Base-by-base conservation (phyloP, 2,329 filamentous ascomycete genomes). In the Scleromitrula shiraiana region DNA sequence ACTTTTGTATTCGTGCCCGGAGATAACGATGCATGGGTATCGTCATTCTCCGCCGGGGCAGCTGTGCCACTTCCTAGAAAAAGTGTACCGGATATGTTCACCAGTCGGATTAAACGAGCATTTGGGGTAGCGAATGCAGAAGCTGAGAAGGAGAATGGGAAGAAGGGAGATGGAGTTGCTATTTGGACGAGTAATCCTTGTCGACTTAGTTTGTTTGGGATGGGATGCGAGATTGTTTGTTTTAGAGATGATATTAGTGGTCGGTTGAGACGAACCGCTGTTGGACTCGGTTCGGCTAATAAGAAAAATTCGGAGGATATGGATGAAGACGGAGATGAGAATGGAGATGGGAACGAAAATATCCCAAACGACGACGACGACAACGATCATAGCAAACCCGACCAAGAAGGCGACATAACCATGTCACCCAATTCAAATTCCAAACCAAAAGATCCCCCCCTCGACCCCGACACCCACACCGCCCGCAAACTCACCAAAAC, bases 21-120 rank as follows among this genome's bases (percentile, higher is more conserved):
- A 24, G 91, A 97, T 67, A 95, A 96, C 64, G 93, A 98, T 64
- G 90, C 88, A n/a, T 98, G 93, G 93, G 80, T 84, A 5, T 95
- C 88, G 0, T 78, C 89, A 2, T 95, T 95, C 64, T 80, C 80
- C 1, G 83, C 82, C 2, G 88, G 88, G 4, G 83, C 85, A 1
- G 80, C 84, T 0, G 77, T 78, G 0, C 78, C 83, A 0, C 62
- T 91, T 9, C 88, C 88, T 0, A 70, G 83, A 8, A 82, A 83
- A 55, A 68, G 76, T 0, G 77, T 98, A 2, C 93, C 93, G 1
- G 85, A 91, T 6, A 71, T 96, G 57, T 98, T 98, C 67, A 97
- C 91, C 0, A 91, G 83, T 26, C 77, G 93, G 14, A 77, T 98
- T 36, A 82, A 86, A 56, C 77, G 91, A 35, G 85, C 80, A 0